Evolutionary conservation across 2,329 filamentous ascomycete species (phyloP), one percentile per base, ranked within the genome.

Genomic region (Aspergillus brasiliensis): DNA sequence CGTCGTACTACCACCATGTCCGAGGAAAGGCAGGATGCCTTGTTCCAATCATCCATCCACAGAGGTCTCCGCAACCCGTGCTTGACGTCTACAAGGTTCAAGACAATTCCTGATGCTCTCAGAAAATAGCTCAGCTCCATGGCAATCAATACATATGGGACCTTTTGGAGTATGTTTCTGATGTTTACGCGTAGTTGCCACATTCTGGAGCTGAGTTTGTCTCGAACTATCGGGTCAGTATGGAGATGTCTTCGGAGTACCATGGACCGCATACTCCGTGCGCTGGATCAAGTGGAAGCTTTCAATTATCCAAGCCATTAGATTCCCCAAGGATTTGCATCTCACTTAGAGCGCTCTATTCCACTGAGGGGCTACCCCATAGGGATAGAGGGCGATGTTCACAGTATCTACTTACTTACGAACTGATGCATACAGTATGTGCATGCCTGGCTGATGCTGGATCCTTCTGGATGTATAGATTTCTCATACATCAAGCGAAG

Each of bases 401-500:
- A 31, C 27, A 49, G n/a, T 19, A n/a, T 21, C 25, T 34, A 11
- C 11, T 34, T 34, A 4, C 31, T 34, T 34, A 15, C 31, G 46
- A 27, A 15, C 8, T 17, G 46, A 27, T 49, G 46, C 46, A 49
- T 49, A 49, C 28, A n/a, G 27, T 27, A 49, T 49, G 28, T 27
- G 15, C 15, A 51, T 19, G 8, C 3, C 10, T 52, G 19, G 27
- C 37, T 15, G 28, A 15, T 37, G 17, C 37, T 6, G 15, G 11
- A 21, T 19, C 23, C 34, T 25, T 42, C 31, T 34, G 31, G 31
- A 54, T 15, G 27, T 46, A 55, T 46, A 15, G 38, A 28, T 10
- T 46, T n/a, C 27, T 53, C 38, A 40, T 55, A 55, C 52, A 55
- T 55, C 38, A 55, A 44, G 52, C 40, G 38, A 55, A 19, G 40